phyloP scores from a whole-genome alignment of 75 land plant genomes.

The Picea sitchensis region DNA sequence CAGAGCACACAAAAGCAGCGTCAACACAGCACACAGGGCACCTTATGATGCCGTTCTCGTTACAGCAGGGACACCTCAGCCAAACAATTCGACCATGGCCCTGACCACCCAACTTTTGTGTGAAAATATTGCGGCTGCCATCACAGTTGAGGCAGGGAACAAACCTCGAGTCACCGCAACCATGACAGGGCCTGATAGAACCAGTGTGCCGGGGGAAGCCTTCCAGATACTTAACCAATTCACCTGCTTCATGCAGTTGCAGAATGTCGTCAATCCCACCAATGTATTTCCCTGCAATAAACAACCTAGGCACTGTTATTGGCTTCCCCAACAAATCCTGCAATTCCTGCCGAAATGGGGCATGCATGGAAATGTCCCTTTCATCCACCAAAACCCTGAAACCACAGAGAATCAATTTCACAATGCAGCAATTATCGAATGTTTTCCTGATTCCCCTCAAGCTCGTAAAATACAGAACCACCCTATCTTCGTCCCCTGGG shows the following conservation, averaged over 20 bases:
- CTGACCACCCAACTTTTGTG: slow-evolving; percentile 14
- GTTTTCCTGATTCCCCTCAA: slow-evolving; percentile 37
- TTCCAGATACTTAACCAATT: slow-evolving; percentile 16
- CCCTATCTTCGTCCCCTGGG: slow-evolving; percentile 28
- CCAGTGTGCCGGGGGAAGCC: slow-evolving; percentile 16
- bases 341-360: slow-evolving; percentile 27
- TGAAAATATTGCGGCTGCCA: slow-evolving; percentile 34
- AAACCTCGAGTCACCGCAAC: slow-evolving; percentile 39
- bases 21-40: slow-evolving; percentile 21
- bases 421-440: slow-evolving; percentile 27
- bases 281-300: slow-evolving; percentile 30
- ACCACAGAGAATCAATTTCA: slow-evolving; percentile 25
- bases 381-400: slow-evolving; percentile 27
- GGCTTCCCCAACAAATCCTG: slow-evolving; percentile 3
- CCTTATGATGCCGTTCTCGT: slow-evolving; percentile 32
- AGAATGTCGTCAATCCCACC: slow-evolving; percentile 37
- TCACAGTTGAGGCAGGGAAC: slow-evolving; percentile 28
- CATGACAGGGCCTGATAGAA: slow-evolving; percentile 13
- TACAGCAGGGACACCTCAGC: slow-evolving; percentile 24
- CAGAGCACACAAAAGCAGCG: slow-evolving; percentile 2
- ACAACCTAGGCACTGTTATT: slow-evolving; percentile 26
- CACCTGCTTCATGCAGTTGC: slow-evolving; percentile 26
- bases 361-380: slow-evolving; percentile 41
- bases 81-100: slow-evolving; percentile 6
- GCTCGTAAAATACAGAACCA: slow-evolving; percentile 44